These are phyloP conservation scores for Lophium mytilinum DNA, from an alignment of 495 filamentous ascomycete genomes.

Conservation along the genomic window DNA sequence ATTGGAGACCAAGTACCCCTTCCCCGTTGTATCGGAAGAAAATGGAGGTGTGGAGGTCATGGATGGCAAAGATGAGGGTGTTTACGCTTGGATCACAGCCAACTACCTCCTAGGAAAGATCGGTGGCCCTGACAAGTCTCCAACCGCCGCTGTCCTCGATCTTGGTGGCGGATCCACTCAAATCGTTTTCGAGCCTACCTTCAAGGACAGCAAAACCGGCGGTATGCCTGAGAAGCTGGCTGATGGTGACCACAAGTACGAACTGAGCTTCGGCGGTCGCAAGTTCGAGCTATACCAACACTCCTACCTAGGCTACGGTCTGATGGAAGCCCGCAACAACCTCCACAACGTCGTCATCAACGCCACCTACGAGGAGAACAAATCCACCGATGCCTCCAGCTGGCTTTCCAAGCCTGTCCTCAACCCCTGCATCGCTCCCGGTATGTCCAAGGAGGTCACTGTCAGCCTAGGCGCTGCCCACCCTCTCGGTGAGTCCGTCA, in stretches of 20 bases:
- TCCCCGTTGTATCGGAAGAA: slow-evolving; percentile 79
- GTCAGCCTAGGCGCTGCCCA: slow-evolving; percentile 57
- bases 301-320: slow-evolving; percentile 92
- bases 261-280: slow-evolving; percentile 80
- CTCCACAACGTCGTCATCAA: slow-evolving; percentile 68
- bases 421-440: slow-evolving; percentile 84
- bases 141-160: slow-evolving; percentile 91
- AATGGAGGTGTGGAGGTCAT: slow-evolving; percentile 87
- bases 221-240: slow-evolving; percentile 84
- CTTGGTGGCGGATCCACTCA: slow-evolving; percentile 94
- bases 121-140: slow-evolving; percentile 78
- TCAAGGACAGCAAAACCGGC: slow-evolving; percentile 56
- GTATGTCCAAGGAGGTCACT: slow-evolving; percentile 60
- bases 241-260: slow-evolving; percentile 94
- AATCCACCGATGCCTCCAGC: slow-evolving; percentile 30
- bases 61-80: slow-evolving; percentile 91
- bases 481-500: slow-evolving; percentile 49
- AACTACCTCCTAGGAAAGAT: slow-evolving; percentile 98
- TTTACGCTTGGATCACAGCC: slow-evolving; percentile 99
- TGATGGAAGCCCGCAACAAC: slow-evolving; percentile 85
- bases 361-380: slow-evolving; percentile 47
- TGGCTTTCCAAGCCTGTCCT: slow-evolving; percentile 56
- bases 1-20: slow-evolving; percentile 85
- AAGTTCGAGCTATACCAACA: slow-evolving; percentile 96
- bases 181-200: slow-evolving; percentile 97